Conservation (phyloP, 805 yeast genomes). For the Candida sakaeoensis region DNA sequence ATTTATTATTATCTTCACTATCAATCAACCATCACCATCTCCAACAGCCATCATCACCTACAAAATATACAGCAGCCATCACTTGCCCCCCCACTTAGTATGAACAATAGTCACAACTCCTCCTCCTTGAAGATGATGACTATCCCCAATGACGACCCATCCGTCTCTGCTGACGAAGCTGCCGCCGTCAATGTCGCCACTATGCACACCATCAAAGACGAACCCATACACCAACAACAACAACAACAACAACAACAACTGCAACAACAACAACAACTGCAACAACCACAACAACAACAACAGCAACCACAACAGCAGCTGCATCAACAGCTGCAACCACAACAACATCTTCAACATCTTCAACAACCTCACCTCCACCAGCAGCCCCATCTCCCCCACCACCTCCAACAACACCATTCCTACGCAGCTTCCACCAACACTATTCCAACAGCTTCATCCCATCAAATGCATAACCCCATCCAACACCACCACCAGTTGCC, state of each 20-base stretch:
- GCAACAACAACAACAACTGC: no score
- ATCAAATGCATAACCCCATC: constrained; percentile 4
- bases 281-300: background rate
- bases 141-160: constrained; percentile 7
- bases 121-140: constrained; percentile 7
- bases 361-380: constrained; percentile 9
- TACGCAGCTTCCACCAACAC: constrained; percentile 1
- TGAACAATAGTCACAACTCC: background rate
- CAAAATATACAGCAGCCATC: no score
- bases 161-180: constrained; percentile 18
- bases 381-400: constrained; percentile 7
- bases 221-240: constrained; percentile 4
- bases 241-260: constrained; percentile 10
- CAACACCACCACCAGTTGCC: constrained; percentile 6
- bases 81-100: no score
- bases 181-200: constrained; percentile 15
- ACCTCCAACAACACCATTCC: background rate
- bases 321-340: constrained; percentile 10
- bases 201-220: constrained; percentile 9
- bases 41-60: no score
- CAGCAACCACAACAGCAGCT: constrained; percentile 4
- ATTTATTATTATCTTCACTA: no score
- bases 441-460: background rate
- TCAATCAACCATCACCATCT: no score
- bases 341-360: constrained; percentile 6